These are phyloP conservation scores for Hygrophorus russula DNA, from an alignment of 768 basidiomycete species.

Conservation along the genomic window DNA sequence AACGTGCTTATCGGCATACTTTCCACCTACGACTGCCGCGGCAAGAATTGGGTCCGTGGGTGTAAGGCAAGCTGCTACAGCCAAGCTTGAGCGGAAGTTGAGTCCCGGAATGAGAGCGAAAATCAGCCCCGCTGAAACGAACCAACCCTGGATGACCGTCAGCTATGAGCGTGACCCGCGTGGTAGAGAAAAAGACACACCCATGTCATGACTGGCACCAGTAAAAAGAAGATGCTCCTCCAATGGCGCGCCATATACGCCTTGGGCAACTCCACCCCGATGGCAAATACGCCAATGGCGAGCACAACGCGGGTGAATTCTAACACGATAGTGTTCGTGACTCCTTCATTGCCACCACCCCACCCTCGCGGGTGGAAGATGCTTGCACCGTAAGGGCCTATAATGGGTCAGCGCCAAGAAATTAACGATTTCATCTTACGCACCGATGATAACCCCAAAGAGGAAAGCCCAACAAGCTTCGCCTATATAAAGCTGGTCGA, in stretches of 20 bases:
- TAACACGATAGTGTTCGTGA: conserved; percentile 69
- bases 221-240: conserved; percentile 77
- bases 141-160: conserved; percentile 63
- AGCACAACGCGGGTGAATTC: conserved; percentile 89
- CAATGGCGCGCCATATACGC: conserved; percentile 92
- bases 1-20: conserved; percentile 97
- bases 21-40: conserved; percentile 87
- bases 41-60: conserved; percentile 94
- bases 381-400: conserved; percentile 74
- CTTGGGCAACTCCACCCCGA: conserved; percentile 95
- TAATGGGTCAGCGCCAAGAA: conserved; percentile 6
- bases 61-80: conserved; percentile 86
- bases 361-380: conserved; percentile 78
- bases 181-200: conserved; percentile 30
- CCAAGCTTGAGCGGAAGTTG: conserved; percentile 80
- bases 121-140: conserved; percentile 84
- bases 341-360: conserved; percentile 37
- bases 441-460: conserved; percentile 84
- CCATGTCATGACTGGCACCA: conserved; percentile 79
- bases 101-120: conserved; percentile 86
- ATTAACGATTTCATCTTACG: conserved; percentile 13
- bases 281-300: conserved; percentile 94
- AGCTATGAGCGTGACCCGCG: background rate
- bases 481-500: conserved; percentile 73
- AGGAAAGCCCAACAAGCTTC: conserved; percentile 95